Evolutionary conservation across 1,139 yeast genomes (phyloP), one percentile per base, ranked within the genome.

Genomic region (Protomyces inouyei): DNA sequence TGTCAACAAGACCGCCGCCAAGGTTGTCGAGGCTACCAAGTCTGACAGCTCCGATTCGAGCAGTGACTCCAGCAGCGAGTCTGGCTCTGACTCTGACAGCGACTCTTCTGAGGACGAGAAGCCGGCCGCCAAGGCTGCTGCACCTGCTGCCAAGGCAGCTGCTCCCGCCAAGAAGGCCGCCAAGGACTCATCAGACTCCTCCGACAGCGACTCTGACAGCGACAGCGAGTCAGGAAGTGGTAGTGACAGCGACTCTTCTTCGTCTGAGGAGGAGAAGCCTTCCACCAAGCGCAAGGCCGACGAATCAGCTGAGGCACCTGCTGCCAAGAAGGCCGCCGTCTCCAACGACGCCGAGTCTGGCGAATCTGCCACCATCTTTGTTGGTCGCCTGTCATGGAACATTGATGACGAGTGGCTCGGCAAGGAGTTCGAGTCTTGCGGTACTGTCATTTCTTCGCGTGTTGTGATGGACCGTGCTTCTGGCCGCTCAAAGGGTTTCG

Each of bases 371-470:
- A 93, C 98, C 69, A 79, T 93, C 71, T 93, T 93, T 74, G 98
- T 91, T 70, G 98, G 98, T 73, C 86, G 98, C 80, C 85, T 93
- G 73, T 91, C 98, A 40, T 93, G 98, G 98, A 88, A 86, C 79
- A 83, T 93, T 73, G 98, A 93, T 74, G 98, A 91, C 75, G 96
- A 85, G 67, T 88, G 96, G 96, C 85, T 93, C 76, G 82, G 82
- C 77, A 81, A 86, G 71, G 97, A 90, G 80, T 93, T 93, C 76
- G 91, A 86, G 76, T 83, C 83, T 69, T 75, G 83, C 71, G 96
- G 92, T 59, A 96, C 95, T 77, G 93, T 91, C 68, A 73, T 83
- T 56, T 77, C 86, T 72, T 97, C 98, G 70, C 87, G 98, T 80
- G 97, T 93, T 71, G 88, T 93, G 75, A 85, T 86, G 79, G 98